These are phyloP conservation scores for Vitis hybrid DNA, from an alignment of 177 flowering plant genomes.

Conservation along the genomic window DNA sequence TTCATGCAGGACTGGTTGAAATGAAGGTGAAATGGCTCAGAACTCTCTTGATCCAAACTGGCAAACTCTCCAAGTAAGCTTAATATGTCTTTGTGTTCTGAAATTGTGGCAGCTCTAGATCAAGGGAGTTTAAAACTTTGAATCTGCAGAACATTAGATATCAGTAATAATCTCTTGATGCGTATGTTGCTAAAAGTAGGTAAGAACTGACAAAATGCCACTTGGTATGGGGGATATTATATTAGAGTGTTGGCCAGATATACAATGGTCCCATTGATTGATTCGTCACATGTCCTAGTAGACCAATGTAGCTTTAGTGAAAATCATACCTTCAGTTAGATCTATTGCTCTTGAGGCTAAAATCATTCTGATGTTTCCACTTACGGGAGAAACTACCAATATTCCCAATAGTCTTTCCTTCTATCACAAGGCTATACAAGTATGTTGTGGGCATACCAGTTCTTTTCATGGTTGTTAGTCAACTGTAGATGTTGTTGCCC, in stretches of 20 bases:
- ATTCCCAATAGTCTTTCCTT: constrained; percentile 5
- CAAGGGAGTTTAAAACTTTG: constrained; percentile 1
- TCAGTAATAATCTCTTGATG: constrained; percentile 20
- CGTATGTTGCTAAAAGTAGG: constrained; percentile 26
- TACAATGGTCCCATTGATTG: constrained; percentile 30
- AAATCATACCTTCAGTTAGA: constrained; percentile 10
- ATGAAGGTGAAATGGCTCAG: background rate
- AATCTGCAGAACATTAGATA: constrained; percentile 15
- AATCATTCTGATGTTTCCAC: constrained; percentile 13
- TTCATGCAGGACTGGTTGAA: constrained; percentile 20
- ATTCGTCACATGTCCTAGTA: constrained; percentile 18
- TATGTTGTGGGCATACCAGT: constrained; percentile 5
- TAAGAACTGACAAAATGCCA: constrained; percentile 57
- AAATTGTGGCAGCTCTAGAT: constrained; percentile 9
- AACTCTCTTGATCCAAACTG: background rate
- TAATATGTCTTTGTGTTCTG: constrained; percentile 3
- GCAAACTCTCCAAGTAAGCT: constrained; percentile 12
- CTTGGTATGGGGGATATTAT: constrained; percentile 31
- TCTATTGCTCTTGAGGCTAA: constrained; percentile 2
- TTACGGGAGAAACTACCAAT: constrained; percentile 18
- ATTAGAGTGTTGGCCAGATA: constrained; percentile 36
- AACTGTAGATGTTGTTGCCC: background rate
- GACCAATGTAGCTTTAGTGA: constrained; percentile 12
- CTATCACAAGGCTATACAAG: constrained; percentile 6
- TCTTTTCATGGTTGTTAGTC: background rate